Base-by-base conservation (phyloP, 2,329 filamentous ascomycete genomes). In the Claviceps paspali region DNA sequence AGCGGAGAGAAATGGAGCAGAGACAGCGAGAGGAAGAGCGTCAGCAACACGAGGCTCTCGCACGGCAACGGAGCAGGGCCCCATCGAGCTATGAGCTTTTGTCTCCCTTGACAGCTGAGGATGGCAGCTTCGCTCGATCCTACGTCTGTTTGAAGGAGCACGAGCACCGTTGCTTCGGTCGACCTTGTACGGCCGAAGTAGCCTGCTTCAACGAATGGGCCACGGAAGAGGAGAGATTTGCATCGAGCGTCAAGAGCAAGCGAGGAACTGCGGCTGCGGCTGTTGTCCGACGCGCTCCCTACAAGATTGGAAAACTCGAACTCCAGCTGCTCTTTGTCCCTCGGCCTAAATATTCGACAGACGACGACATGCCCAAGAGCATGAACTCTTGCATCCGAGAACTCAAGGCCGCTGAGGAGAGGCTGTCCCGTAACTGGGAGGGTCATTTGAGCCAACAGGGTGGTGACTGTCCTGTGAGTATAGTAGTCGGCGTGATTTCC, bases 161-260 rank as follows among this genome's bases (percentile, higher is more conserved):
- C 52, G 91, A 98, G 60, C 67, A 75, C 38, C 72, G 79, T 44
- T 91, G 87, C 52, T 98, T 82, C 50, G 91, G 91, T 26, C 79
- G 91, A 14, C 86, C 85, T 7, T 80, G 88, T 51, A 79, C 78
- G 43, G 84, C 87, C 12, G 87, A 96, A 49, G 77, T 96, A 39
- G 82, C 85, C 14, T 92, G 86, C 60, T 98, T 96, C 71, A 98
- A 98, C 52, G 91, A 98, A 62, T 98, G 91, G 91, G 91, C 91
- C 0, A 78, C 82, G 3, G 91, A 98, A 54, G 83, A 91, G 48
- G 76, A 74, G 8, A 68, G 68, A 18, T 79, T 79, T 42, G 75
- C 80, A 5, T 92, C 78, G 51, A 95, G 85, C 57, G 81, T 94
- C 44, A 93, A 93, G 70, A 95, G 84, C 68, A 96, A 96, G 73